Evolutionary conservation across 768 basidiomycete genomes (phyloP).

Genomic region (Kwoniella bestiolae): DNA sequence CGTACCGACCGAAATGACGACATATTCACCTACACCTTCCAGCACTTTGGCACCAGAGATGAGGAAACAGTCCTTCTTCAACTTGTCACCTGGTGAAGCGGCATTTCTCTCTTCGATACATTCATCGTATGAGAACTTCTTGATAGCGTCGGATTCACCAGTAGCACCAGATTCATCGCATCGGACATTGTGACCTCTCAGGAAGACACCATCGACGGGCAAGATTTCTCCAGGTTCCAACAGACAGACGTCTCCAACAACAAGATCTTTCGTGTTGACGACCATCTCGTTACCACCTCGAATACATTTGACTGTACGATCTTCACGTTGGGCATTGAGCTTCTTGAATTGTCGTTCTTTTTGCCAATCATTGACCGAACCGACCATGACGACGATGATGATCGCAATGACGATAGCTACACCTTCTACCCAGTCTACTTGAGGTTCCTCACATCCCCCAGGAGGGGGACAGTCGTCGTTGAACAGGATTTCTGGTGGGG

Average conservation of each 20-base stretch:
- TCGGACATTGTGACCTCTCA: constrained; percentile 87
- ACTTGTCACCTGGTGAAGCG: constrained; percentile 53
- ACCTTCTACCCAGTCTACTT: constrained; percentile 96
- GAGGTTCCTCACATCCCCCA: constrained; percentile 63
- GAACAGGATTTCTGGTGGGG: constrained; percentile 61
- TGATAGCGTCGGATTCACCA: constrained; percentile 94
- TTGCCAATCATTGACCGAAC: constrained; percentile 96
- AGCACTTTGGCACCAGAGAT: constrained; percentile 89
- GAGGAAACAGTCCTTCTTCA: constrained; percentile 87
- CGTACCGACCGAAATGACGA: constrained; percentile 88
- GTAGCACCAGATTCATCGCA: constrained; percentile 97
- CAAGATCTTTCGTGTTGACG: constrained; percentile 76
- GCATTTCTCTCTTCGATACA: constrained; percentile 64
- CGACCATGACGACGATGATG: constrained; percentile 70
- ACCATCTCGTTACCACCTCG: constrained; percentile 70
- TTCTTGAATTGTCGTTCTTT: constrained; percentile 94
- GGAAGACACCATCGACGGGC: constrained; percentile 93
- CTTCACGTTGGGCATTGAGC: constrained; percentile 94
- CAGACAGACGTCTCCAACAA: constrained; percentile 90
- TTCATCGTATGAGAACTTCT: constrained; percentile 78
- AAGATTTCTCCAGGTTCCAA: constrained; percentile 94
- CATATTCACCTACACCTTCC: constrained; percentile 91
- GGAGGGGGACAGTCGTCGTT: constrained; percentile 52
- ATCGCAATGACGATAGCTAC: constrained; percentile 63
- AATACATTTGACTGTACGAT: constrained; percentile 83